Conservation (phyloP, 805 yeast species). For the Blastobotrys americana region DNA sequence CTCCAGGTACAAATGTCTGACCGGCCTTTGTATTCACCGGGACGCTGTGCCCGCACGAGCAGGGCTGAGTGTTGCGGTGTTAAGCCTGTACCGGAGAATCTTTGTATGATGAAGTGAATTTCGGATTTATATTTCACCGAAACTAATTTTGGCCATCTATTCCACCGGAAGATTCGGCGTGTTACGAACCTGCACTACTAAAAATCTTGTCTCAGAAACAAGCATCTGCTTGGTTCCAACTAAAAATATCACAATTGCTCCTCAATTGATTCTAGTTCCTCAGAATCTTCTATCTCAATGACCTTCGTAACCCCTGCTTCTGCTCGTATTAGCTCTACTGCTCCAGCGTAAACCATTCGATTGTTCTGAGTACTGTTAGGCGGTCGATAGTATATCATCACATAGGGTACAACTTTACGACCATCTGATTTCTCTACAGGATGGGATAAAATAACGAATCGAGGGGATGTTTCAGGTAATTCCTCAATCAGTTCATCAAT, state of each 20-base stretch:
- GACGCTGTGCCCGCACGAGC: too few species aligned
- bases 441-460: slow-evolving; percentile 68
- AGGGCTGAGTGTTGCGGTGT: too few species aligned
- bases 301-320: slow-evolving; percentile 68
- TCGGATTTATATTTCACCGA: too few species aligned
- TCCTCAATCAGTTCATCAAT: slow-evolving; percentile 64
- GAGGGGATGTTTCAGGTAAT: slow-evolving; percentile 74
- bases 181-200: too few species aligned
- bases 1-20: too few species aligned
- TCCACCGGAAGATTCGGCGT: too few species aligned
- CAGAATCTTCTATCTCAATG: slow-evolving; percentile 58
- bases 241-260: slow-evolving; percentile 15
- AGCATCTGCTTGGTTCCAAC: too few species aligned
- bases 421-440: slow-evolving; percentile 69
- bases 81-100: too few species aligned
- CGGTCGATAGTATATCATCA: slow-evolving; percentile 82
- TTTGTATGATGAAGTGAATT: too few species aligned
- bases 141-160: too few species aligned
- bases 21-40: too few species aligned
- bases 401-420: slow-evolving; percentile 62
- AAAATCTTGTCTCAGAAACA: too few species aligned
- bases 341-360: slow-evolving; percentile 88
- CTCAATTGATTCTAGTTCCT: slow-evolving; percentile 58
- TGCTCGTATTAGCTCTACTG: slow-evolving; percentile 69
- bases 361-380: slow-evolving; percentile 74